phyloP scores from a whole-genome alignment of 2,329 filamentous ascomycete species.

The Sporothrix dimorphospora region DNA sequence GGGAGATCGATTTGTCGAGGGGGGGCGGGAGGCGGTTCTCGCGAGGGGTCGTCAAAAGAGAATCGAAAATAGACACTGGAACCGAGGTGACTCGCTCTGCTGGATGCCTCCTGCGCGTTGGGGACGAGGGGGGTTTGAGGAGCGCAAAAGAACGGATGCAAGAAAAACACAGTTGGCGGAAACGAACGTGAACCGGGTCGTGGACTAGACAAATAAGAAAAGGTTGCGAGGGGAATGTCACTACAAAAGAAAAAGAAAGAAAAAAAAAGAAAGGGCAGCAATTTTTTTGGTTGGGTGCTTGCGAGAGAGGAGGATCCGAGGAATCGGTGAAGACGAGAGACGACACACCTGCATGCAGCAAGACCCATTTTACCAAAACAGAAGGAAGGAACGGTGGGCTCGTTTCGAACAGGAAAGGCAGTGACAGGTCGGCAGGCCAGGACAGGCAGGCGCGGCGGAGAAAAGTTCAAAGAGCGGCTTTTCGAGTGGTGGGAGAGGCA shows the following conservation, averaged over 20 bases:
- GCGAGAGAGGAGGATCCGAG: not conserved
- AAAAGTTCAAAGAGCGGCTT: not conserved
- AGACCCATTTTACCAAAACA: slow-evolving; percentile 23
- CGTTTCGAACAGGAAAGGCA: not conserved
- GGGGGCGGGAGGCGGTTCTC: too few relatives aligned
- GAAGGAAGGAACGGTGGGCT: not conserved
- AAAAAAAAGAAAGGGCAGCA: not conserved
- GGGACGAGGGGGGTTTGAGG: not conserved
- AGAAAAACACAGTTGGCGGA: not conserved
- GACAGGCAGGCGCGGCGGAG: slow-evolving; percentile 14
- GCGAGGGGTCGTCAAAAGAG: not conserved
- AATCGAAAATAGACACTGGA: not conserved
- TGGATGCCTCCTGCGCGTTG: not conserved
- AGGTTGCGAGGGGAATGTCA: not conserved
- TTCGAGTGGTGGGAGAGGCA: slow-evolving; percentile 5
- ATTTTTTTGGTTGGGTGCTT: slow-evolving; percentile 14
- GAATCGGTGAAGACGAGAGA: slow-evolving; percentile 25
- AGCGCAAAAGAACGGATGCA: not conserved
- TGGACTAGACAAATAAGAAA: not conserved
- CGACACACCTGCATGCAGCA: slow-evolving; percentile 21
- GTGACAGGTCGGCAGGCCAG: slow-evolving; percentile 13
- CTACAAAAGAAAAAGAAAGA: not conserved
- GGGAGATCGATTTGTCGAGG: not conserved
- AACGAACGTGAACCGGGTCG: not conserved
- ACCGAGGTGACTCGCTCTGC: not conserved